These are phyloP conservation scores for Ambrosia artemisiifolia DNA, from an alignment of 129 eudicot genomes.

Conservation along the genomic window DNA sequence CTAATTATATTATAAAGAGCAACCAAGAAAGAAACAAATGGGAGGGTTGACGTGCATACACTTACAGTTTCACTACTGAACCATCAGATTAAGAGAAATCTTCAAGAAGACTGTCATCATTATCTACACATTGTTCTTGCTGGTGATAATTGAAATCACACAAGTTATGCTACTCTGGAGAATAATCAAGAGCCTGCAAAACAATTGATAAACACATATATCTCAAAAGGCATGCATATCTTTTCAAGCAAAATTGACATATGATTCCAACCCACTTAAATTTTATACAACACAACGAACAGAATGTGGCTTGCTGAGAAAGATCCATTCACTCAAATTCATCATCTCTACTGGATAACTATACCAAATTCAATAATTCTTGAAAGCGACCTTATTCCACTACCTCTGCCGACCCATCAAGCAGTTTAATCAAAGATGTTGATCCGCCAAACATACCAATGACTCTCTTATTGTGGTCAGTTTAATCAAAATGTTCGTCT, in stretches of 20 bases:
- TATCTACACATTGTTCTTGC: constrained; percentile 30
- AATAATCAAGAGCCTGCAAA: constrained; percentile 47
- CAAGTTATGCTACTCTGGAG: constrained; percentile 27
- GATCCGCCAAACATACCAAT: no score
- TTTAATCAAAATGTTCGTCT: no score
- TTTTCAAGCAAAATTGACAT: background rate
- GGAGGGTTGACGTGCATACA: background rate
- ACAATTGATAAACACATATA: constrained; percentile 11
- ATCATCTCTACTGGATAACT: no score
- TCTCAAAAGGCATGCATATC: background rate
- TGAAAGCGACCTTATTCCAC: no score
- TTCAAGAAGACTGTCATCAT: constrained; percentile 39
- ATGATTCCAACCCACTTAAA: background rate
- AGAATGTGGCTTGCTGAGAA: no score
- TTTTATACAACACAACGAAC: no score
- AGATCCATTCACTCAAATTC: no score
- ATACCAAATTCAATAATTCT: no score
- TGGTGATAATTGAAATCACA: constrained; percentile 25
- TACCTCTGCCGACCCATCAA: no score
- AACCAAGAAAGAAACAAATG: background rate
- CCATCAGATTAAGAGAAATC: constrained; percentile 63
- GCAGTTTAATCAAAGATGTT: no score
- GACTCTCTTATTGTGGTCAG: no score
- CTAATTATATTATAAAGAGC: background rate
- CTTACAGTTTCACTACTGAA: constrained; percentile 43